Conservation (phyloP, 805 yeast genomes). For the Brettanomyces custersianus region DNA sequence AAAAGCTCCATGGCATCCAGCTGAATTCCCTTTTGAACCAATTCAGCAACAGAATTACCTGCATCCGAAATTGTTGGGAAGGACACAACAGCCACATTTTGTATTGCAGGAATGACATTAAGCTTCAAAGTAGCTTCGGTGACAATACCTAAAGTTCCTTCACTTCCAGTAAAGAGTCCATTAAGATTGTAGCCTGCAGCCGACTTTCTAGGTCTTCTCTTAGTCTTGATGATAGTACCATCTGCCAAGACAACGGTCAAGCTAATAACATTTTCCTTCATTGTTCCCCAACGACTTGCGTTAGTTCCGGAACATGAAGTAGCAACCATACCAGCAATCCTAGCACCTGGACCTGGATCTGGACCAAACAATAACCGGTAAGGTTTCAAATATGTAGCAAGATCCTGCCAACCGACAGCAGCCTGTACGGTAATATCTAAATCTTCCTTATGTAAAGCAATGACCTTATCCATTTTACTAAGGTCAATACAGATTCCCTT, state of each 20-base stretch:
- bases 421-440: slow-evolving; percentile 69
- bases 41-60: slow-evolving; percentile 55
- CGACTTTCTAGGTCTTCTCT: slow-evolving; percentile 66
- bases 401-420: slow-evolving; percentile 71
- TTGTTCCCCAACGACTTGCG: slow-evolving; percentile 72
- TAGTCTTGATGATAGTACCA: slow-evolving; percentile 69
- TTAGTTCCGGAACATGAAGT: slow-evolving; percentile 77
- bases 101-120: slow-evolving; percentile 51
- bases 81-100: slow-evolving; percentile 61
- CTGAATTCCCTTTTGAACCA: slow-evolving; percentile 60
- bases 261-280: slow-evolving; percentile 63
- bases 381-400: slow-evolving; percentile 42
- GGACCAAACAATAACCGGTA: slow-evolving; percentile 60
- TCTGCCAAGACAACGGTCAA: slow-evolving; percentile 73
- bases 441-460: slow-evolving; percentile 53
- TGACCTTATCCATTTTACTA: slow-evolving; percentile 48
- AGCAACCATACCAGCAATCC: slow-evolving; percentile 71
- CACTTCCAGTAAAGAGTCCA: slow-evolving; percentile 70
- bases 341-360: slow-evolving; percentile 75
- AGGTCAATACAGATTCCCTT: slow-evolving; percentile 55
- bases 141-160: slow-evolving; percentile 70
- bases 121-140: slow-evolving; percentile 63
- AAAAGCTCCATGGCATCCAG: slow-evolving; percentile 75
- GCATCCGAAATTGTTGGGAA: slow-evolving; percentile 61
- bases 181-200: slow-evolving; percentile 77